Base-by-base conservation (phyloP, 345 rosid species). In the Sonneratia alba region DNA sequence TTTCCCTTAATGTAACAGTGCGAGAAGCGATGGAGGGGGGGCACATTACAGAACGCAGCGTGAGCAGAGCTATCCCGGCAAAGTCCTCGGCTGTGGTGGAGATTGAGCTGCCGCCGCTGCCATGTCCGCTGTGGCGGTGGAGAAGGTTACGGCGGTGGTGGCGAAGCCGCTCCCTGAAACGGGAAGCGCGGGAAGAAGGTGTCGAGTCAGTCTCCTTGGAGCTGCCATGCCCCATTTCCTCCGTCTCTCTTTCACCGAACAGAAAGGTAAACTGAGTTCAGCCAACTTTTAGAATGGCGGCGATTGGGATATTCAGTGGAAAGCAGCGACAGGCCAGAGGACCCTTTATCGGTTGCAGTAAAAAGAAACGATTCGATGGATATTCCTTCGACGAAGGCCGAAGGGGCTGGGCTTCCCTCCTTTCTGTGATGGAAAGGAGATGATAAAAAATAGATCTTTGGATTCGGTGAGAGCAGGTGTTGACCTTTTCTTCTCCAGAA, bases 41-140 rank as follows among this genome's bases (percentile, higher is more conserved):
- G 40, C 47, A 7, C 27, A 10, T 37, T 83, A 90, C 97, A 66
- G 83, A 68, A 12, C 87, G 71, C 40, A 94, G 79, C 76, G 95
- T 85, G 69, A 94, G 88, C 79, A 86, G 91, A 40, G 98, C 97
- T 70, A 94, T 87, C 80, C 98, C 98, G 45, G 91, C 82, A 74
- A 94, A 88, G 81, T 88, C 88, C 1, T 89, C 97, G 13, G 81
- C 86, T 15, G 80, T 67, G 70, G 77, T 89, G 53, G 57, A 72
- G 68, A 55, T 71, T 0, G 76, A 67, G 12, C 55, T 47, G 24
- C 76, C 71, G 68, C 77, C 79, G 42, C 45, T 63, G 72, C 73
- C 74, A 3, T 68, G 12, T 45, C 73, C 42, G 49, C 79, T 77
- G 66, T 64, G 83, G 63, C 78, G 86, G 70, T 51, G 82, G 36